Evolutionary conservation across 1,284 basidiomycete species (phyloP), one percentile per base, ranked within the genome.

Genomic region (Inonotus hispidus): DNA sequence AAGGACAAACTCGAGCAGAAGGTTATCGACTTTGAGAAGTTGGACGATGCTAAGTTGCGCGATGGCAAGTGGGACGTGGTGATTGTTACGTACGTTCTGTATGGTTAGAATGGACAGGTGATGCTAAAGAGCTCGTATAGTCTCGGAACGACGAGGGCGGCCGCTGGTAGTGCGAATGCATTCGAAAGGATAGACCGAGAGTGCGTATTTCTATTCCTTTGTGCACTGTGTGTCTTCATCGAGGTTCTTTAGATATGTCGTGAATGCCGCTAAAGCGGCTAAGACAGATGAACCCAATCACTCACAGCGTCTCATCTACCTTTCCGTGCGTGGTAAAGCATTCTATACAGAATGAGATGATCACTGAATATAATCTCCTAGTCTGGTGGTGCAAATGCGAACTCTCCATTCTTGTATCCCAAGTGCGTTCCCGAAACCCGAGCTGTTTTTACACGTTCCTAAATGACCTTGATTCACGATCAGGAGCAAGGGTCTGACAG

Each of bases 11-110:
- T 72, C 43, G 59, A 82, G 64, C 87, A 90, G 71, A 79, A 80
- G 65, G 71, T 72, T 1, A 77, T 91, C 61, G 81, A 90, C 68
- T 90, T 86, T 67, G 87, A 90, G 67, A 82, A 83, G 56, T 66
- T 88, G 3, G 77, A 78, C 16, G 75, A 77, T 43, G 74, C 77
- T 0, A 80, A 77, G 27, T 64, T 88, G 64, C 75, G 73, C 39
- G 76, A 80, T 0, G 81, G 77, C 3, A 78, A 81, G 46, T 88
- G 84, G 82, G 87, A 90, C 69, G 82, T 85, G n/a, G 82, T 91
- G 0, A 84, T 82, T 63, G 70, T 74, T 50, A 67, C 72, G 54
- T 68, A 60, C 25, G 66, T 58, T 56, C 19, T 32, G 46, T n/a
- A n/a, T n/a, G n/a, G n/a, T n/a, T n/a, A 25, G 13, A 16, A 27